Conservation (phyloP, 2,329 filamentous ascomycete species). For the Lachnellula willkommii region DNA sequence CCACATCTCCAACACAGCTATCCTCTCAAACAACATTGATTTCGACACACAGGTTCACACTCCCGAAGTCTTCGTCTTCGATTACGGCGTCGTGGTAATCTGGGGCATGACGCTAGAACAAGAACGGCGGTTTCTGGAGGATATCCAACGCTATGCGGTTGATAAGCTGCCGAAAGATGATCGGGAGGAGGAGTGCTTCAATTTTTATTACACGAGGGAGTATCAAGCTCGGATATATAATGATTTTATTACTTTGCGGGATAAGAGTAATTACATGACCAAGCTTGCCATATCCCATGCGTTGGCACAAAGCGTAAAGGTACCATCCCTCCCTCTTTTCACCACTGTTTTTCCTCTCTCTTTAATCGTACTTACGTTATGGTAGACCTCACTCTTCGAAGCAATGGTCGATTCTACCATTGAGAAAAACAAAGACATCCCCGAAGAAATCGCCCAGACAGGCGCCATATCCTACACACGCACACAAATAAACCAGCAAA, state of each 20-base stretch:
- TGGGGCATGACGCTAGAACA: slow-evolving; percentile 95
- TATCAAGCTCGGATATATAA: slow-evolving; percentile 99
- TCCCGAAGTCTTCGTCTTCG: slow-evolving; percentile 91
- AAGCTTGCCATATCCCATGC: slow-evolving; percentile 96
- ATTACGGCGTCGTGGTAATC: slow-evolving; percentile 95
- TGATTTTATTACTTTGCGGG: slow-evolving; percentile 91
- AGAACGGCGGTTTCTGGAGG: slow-evolving; percentile 85
- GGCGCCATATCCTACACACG: slow-evolving; percentile 86
- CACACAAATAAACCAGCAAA: slow-evolving; percentile 97
- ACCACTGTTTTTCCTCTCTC: slow-evolving; percentile 1
- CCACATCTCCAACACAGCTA: slow-evolving; percentile 36
- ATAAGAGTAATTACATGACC: slow-evolving; percentile 96
- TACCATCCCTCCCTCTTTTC: slow-evolving; percentile 29
- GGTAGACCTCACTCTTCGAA: slow-evolving; percentile 88
- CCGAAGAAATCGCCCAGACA: slow-evolving; percentile 84
- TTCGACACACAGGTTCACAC: slow-evolving; percentile 87
- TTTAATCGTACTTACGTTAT: neutral
- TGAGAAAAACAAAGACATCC: slow-evolving; percentile 86
- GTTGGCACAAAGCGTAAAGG: slow-evolving; percentile 91
- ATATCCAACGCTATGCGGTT: slow-evolving; percentile 88
- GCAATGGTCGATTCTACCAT: slow-evolving; percentile 92
- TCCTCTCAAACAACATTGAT: slow-evolving; percentile 48
- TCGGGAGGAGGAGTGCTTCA: slow-evolving; percentile 94
- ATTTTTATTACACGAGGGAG: slow-evolving; percentile 97
- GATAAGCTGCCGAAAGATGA: slow-evolving; percentile 86